Base-by-base conservation (phyloP, 2,329 filamentous ascomycete genomes). In the Sarocladiaceae sp. region DNA sequence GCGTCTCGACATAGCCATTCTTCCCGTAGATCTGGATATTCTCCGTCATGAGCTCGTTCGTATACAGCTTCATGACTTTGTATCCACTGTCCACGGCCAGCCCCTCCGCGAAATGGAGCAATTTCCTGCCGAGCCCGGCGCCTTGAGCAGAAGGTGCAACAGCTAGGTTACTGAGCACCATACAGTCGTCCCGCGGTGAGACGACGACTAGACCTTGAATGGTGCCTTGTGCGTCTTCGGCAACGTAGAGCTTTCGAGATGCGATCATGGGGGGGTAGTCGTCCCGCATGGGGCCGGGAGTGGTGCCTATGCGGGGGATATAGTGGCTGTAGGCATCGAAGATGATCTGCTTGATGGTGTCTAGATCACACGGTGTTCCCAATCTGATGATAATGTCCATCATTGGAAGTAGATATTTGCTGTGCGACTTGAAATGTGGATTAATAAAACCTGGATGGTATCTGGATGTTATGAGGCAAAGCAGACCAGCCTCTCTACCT, bases 1-100 rank as follows among this genome's bases (percentile, higher is more conserved):
- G 34, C 34, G 34, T 39, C 34, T 39, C 34, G 15, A 24, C 34
- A 26, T 39, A 39, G 4, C 34, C 34, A 9, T 39, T 39, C 20
- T 26, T 39, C 34, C 18, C 18, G n/a, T 39, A 39, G 20, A 39
- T 39, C 11, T 23, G 20, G 10, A 39, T 23, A 39, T 39, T 39
- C 34, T 39, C 34, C 11, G 34, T 39, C 34, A 39, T 39, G 6
- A 21, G 20, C 20, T 39, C 34, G 26, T 39, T 39, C 20, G 34
- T 39, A 15, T 39, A 39, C 5, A 39, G 34, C 20, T 39, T 39
- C 34, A 39, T 39, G 19, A 9, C 15, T 26, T 23, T 39, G n/a
- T 26, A 39, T 39, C 34, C 34, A n/a, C 12, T 15, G 5, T 23
- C 19, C 7, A 19, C 20, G 4, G 34, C 34, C 4, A 24, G 11